phyloP scores from a whole-genome alignment of 192 early-diverging fungal genomes.

The Spinellus fusiger region DNA sequence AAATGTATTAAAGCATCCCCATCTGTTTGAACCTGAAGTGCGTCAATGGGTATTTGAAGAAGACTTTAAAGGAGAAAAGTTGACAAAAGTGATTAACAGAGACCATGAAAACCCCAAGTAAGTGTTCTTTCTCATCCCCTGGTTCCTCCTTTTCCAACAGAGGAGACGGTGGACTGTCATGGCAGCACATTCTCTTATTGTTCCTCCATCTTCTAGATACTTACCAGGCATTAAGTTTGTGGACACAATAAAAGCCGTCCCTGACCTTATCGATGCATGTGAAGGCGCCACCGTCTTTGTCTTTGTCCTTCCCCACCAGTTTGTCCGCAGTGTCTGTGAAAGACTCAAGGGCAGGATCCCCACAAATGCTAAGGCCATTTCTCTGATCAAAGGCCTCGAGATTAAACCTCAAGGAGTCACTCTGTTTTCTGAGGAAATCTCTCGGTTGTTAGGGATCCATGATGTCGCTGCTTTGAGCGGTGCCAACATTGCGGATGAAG shows the following conservation, averaged over 20 bases:
- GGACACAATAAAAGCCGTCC: slow-evolving; percentile 73
- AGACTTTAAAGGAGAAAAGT: slow-evolving; percentile 67
- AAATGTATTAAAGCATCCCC: slow-evolving; percentile 62
- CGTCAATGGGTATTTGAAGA: slow-evolving; percentile 98
- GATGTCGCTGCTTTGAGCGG: slow-evolving; percentile 79
- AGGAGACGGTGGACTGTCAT: background rate
- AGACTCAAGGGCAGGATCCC: slow-evolving; percentile 65
- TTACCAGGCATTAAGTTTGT: slow-evolving; percentile 82
- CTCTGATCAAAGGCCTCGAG: slow-evolving; percentile 91
- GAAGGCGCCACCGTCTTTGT: slow-evolving; percentile 80
- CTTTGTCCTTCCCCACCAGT: slow-evolving; percentile 95
- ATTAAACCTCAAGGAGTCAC: slow-evolving; percentile 65
- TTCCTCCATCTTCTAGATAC: slow-evolving; percentile 33
- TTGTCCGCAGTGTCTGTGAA: slow-evolving; percentile 75
- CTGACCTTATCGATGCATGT: slow-evolving; percentile 72
- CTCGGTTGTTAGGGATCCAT: slow-evolving; percentile 50
- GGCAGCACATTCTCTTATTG: too few relatives aligned
- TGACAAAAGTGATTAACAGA: slow-evolving; percentile 89
- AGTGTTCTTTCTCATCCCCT: background rate
- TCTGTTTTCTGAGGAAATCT: slow-evolving; percentile 64
- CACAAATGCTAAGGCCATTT: slow-evolving; percentile 73
- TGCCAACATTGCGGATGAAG: slow-evolving; percentile 95
- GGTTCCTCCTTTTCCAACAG: background rate
- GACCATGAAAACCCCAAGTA: slow-evolving; percentile 84
- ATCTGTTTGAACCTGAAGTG: slow-evolving; percentile 67